A percentile compares a stretch with the other conserved stretches of the same genome.
Conservation (phyloP, 2,329 filamentous ascomycete genomes). For the Cercospora sp. region DNA sequence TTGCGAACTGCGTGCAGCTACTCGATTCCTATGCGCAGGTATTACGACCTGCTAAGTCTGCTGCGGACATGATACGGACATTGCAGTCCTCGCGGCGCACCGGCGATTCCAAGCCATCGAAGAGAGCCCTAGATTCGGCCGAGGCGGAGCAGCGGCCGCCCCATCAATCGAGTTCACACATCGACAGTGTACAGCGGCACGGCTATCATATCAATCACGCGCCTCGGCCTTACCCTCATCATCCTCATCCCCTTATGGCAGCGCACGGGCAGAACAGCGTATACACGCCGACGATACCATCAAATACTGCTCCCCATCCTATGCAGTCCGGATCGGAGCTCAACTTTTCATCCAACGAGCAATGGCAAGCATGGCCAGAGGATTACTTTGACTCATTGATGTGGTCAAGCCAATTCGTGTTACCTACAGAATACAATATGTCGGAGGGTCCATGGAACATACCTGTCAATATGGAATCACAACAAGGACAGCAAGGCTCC, state of each 20-base stretch:
- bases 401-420: slow-evolving; percentile 11
- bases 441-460: background rate
- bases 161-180: background rate
- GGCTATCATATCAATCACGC: background rate
- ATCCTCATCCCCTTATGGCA: background rate
- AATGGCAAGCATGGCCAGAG: slow-evolving; percentile 13
- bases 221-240: background rate
- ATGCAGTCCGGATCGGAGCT: background rate
- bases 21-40: slow-evolving; percentile 10
- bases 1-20: slow-evolving; percentile 11
- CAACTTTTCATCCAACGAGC: slow-evolving; percentile 2
- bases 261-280: background rate
- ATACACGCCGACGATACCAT: background rate
- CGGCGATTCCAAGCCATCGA: background rate
- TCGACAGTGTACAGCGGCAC: background rate
- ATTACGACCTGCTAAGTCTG: slow-evolving; percentile 11
- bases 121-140: background rate
- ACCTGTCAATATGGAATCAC: background rate
- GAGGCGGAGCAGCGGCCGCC: background rate
- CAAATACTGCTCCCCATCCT: background rate
- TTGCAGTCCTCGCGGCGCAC: slow-evolving; percentile 3
- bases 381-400: slow-evolving; percentile 14
- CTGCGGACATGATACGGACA: slow-evolving; percentile 17
- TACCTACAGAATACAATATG: slow-evolving; percentile 7
- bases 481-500: background rate